Evolutionary conservation across 257 asterid species (phyloP), one percentile per base, ranked within the genome.

Genomic region (Misopates orontium): DNA sequence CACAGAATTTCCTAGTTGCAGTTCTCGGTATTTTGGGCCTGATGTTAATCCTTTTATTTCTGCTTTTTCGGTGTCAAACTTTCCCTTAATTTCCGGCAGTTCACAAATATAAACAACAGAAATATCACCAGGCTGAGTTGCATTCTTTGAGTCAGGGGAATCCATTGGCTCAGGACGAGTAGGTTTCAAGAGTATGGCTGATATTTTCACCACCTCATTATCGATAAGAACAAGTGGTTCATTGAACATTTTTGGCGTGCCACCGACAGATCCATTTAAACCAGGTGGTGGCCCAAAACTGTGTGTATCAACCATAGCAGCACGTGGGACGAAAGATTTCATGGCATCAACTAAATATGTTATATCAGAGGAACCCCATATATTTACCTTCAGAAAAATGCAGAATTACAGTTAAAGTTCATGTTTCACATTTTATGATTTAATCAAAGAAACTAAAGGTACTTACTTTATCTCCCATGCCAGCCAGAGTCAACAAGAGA

Each of bases 351-450:
- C 90, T 48, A 90, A 72, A 77, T 86, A 86, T 60, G 80, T 84
- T 16, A 94, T 84, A 85, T 90, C 99, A 3, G 95, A 90, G 42
- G 97, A 95, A 39, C 99, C 99, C 95, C 97, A 90, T 54, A 94
- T 61, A 66, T 94, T 94, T 23, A 94, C 97, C 99, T 94, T 67
- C 72, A 77, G 47, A 28, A 28, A n/a, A n/a, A 28, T 28, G 31
- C 18, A 18, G 57, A 65, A 39, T 39, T 54, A 22, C 36, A 18
- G 16, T 53, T 42, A 60, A 9, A 36, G 42, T 36, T 36, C 10
- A 36, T 36, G 1, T 9, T 3, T 36, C 42, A 59, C 25, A 36
- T 60, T 47, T 48, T 10, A 21, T 15, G 66, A 28, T 20, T 36
- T 54, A 20, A 40, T 49, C 28, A 19, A 50, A 23, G 57, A 42